Conservation (phyloP, 495 filamentous ascomycete genomes). For the Tuber magnatum region DNA sequence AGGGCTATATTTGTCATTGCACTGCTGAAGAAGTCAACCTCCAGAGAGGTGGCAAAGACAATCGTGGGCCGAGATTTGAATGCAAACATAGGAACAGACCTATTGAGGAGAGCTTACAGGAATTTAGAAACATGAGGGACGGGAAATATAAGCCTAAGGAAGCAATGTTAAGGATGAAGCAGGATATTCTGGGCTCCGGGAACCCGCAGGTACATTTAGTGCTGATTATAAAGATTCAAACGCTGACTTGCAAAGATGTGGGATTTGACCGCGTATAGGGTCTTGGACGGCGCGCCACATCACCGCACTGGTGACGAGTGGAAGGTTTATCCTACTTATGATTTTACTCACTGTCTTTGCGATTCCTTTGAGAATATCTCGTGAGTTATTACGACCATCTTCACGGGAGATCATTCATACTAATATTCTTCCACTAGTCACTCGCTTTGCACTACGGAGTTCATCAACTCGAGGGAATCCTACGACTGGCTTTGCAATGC, state of each 20-base stretch:
- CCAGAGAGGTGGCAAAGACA: slow-evolving; percentile 69
- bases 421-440: slow-evolving; percentile 45
- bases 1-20: slow-evolving; percentile 75
- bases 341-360: slow-evolving; percentile 83
- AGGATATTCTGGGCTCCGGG: slow-evolving; percentile 51
- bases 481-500: slow-evolving; percentile 83
- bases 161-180: slow-evolving; percentile 90
- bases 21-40: slow-evolving; percentile 65
- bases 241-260: slow-evolving; percentile 49
- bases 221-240: no score
- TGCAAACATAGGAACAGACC: slow-evolving; percentile 71
- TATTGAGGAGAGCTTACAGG: slow-evolving; percentile 64
- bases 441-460: slow-evolving; percentile 83
- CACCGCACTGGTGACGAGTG: slow-evolving; percentile 66
- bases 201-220: slow-evolving; percentile 54
- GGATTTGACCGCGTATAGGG: slow-evolving; percentile 73
- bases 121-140: slow-evolving; percentile 86
- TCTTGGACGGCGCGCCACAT: slow-evolving; percentile 58
- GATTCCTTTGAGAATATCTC: slow-evolving; percentile 84
- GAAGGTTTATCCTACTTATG: slow-evolving; percentile 85
- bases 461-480: slow-evolving; percentile 63
- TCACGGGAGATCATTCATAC: slow-evolving; percentile 6
- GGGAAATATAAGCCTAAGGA: slow-evolving; percentile 83
- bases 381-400: slow-evolving; percentile 2
- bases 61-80: slow-evolving; percentile 60